Percentiles rank a stretch among this genome's conserved stretches.
Conservation (phyloP, 129 eudicot species). For the Flaveria sonorensis region DNA sequence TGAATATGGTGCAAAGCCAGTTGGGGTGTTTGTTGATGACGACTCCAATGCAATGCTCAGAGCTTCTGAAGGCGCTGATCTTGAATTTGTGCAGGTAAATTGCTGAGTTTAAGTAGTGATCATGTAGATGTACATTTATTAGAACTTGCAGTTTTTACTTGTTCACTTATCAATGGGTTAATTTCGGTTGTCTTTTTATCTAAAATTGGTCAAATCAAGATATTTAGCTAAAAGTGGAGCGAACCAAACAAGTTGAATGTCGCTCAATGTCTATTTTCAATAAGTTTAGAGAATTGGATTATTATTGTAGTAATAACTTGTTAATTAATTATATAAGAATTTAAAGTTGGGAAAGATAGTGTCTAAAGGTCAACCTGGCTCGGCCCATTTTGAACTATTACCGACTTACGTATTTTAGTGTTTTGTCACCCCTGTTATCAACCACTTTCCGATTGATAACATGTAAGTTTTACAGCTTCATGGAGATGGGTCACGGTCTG, state of each 20-base stretch:
- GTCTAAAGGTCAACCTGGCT: neutral
- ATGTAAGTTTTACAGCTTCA: constrained; percentile 64
- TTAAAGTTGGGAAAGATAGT: neutral
- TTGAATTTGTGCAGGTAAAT: constrained; percentile 86
- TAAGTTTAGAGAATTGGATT: neutral
- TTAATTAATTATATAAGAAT: neutral
- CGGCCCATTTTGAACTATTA: neutral
- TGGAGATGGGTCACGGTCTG: constrained; percentile 80
- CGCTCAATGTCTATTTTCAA: neutral
- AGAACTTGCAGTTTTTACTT: neutral
- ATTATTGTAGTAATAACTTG: neutral
- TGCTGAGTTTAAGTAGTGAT: neutral
- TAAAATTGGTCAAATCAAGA: neutral
- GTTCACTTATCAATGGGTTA: neutral
- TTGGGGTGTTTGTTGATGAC: constrained; percentile 98
- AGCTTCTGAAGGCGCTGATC: constrained; percentile 74
- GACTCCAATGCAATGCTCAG: constrained; percentile 59
- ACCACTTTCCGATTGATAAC: constrained; percentile 11
- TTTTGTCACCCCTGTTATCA: neutral
- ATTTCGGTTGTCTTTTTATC: neutral
- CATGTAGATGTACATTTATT: constrained; percentile 5
- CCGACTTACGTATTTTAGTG: neutral
- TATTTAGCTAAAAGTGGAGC: neutral
- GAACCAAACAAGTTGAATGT: neutral
- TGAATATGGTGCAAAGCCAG: constrained; percentile 82